These are phyloP conservation scores for Irpex sp. DNA, from an alignment of 1,284 basidiomycete species.

Conservation along the genomic window DNA sequence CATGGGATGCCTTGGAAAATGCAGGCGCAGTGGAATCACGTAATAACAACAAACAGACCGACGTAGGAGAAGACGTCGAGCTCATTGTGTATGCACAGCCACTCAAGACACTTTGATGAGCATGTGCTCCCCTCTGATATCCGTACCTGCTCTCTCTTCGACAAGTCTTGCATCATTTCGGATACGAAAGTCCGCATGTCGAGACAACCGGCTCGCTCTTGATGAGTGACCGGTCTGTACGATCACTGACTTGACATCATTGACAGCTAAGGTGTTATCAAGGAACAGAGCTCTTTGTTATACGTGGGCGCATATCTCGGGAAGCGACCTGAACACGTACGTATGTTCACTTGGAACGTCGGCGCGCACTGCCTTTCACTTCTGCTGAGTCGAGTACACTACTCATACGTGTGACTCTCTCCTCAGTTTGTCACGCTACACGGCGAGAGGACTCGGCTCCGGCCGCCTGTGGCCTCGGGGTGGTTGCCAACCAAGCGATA, in stretches of 20 bases:
- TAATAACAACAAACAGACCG: not conserved
- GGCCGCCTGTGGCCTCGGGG: not conserved
- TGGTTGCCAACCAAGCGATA: slow-evolving; percentile 3
- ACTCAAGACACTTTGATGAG: not conserved
- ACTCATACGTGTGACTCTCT: slow-evolving; percentile 4
- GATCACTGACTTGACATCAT: not conserved
- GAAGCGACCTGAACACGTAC: not conserved
- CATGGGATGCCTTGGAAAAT: not conserved
- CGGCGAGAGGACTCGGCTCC: slow-evolving; percentile 3
- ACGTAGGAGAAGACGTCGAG: not conserved
- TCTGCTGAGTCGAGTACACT: not conserved
- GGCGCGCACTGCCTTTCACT: not conserved
- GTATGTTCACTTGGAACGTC: not conserved
- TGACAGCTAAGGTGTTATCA: not conserved
- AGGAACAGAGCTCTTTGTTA: not conserved
- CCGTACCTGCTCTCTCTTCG: not conserved
- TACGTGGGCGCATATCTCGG: not conserved
- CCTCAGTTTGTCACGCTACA: not conserved
- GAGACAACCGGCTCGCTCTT: not conserved
- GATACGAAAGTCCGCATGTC: not conserved
- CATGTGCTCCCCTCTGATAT: not conserved
- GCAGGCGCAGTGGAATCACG: slow-evolving; percentile 8
- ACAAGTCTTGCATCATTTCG: not conserved
- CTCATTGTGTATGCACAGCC: slow-evolving; percentile 1
- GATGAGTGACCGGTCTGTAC: not conserved